These are phyloP conservation scores for Wickerhamiella spandovensis DNA, from an alignment of 805 yeast genomes.

Conservation along the genomic window DNA sequence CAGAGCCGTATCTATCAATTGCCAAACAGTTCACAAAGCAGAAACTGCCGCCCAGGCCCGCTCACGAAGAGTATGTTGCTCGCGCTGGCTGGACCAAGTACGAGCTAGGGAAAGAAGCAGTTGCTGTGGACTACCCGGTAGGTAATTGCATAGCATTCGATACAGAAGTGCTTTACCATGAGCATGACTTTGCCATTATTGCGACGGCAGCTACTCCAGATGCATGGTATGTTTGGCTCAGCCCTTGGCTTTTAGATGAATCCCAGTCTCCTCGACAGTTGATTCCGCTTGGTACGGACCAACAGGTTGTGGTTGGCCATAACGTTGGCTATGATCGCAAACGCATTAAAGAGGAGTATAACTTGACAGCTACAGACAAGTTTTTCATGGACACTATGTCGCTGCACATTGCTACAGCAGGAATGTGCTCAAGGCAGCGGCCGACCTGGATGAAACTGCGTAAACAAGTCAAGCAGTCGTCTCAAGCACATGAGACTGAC, in stretches of 20 bases:
- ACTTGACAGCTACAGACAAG: slow-evolving; percentile 48
- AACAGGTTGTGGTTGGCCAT: slow-evolving; percentile 71
- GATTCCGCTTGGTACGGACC: slow-evolving; percentile 55
- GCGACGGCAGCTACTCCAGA: slow-evolving; percentile 64
- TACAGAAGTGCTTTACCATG: slow-evolving; percentile 72
- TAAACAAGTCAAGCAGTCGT: slow-evolving; percentile 12
- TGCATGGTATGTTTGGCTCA: slow-evolving; percentile 94
- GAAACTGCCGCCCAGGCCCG: neutral
- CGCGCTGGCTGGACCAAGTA: slow-evolving; percentile 77
- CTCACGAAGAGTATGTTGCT: slow-evolving; percentile 9
- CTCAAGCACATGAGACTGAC: slow-evolving; percentile 10
- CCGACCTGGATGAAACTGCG: slow-evolving; percentile 47
- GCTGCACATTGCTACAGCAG: slow-evolving; percentile 76
- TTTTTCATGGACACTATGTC: slow-evolving; percentile 89
- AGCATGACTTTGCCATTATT: slow-evolving; percentile 59
- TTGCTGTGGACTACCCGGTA: slow-evolving; percentile 48
- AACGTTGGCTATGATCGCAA: slow-evolving; percentile 88
- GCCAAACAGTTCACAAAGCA: slow-evolving; percentile 33
- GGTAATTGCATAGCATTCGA: slow-evolving; percentile 74
- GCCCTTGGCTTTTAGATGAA: slow-evolving; percentile 61
- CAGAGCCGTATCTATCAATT: slow-evolving; percentile 46
- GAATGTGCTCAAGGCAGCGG: slow-evolving; percentile 87
- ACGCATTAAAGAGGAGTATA: slow-evolving; percentile 71
- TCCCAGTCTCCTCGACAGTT: slow-evolving; percentile 39
- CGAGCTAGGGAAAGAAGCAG: slow-evolving; percentile 32